Evolutionary conservation across 139 green algal species (phyloP), one percentile per base, ranked within the genome.

Genomic region (Chlorokybus atmophyticus): DNA sequence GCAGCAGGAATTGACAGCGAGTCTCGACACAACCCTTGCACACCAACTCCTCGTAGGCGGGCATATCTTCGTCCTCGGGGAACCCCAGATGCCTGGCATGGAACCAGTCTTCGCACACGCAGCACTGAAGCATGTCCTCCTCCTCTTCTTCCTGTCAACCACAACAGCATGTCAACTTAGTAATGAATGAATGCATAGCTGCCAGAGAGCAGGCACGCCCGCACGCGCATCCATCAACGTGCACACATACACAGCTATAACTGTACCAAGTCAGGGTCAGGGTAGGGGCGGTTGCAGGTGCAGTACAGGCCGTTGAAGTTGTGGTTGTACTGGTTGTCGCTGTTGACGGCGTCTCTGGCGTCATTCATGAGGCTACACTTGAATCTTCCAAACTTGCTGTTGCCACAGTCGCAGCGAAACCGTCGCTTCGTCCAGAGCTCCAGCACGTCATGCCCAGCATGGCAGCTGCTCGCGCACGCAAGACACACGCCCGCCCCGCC

Each of bases 371-470:
- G n/a, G n/a, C n/a, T n/a, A n/a, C n/a, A n/a, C n/a, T n/a, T n/a
- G n/a, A n/a, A n/a, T n/a, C n/a, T n/a, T n/a, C n/a, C n/a, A 29
- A 60, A 70, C 57, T 66, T 70, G 38, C 52, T 56, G 27, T 68
- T 70, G 50, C 62, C 62, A n/a, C 62, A 70, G 40, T 70, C 62
- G 29, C 62, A 70, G 21, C 62, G 57, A 25, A 70, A 70, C 5
- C 55, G 47, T 3, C 62, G 62, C 28, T 40, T 31, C 26, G 62
- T 70, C 23, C 41, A 70, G 2, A 70, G 24, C 40, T 70, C 62
- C 40, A 70, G 27, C 65, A 70, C 56, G 54, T 70, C 42, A 25
- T 70, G 62, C 1, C 25, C 23, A 25, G 57, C 62, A 29, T 70
- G 62, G 39, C 62, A 70, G 19, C 38, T 40, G 40, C 66, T 14